Conservation (phyloP, 2,329 filamentous ascomycete genomes). For the Grosmannia penicillata region DNA sequence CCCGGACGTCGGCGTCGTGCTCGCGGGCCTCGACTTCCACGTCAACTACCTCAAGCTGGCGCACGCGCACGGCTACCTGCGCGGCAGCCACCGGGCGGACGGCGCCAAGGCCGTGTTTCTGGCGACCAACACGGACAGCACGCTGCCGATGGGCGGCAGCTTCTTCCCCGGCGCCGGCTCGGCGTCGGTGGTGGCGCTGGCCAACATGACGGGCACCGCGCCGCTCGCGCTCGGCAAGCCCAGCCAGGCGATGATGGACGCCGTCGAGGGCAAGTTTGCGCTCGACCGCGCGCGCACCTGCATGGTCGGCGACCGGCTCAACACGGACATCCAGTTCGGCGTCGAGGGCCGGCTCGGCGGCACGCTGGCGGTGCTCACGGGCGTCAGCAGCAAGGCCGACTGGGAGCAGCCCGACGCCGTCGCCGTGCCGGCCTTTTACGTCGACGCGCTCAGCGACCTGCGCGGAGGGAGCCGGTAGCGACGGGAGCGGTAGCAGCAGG, state of each 20-base stretch:
- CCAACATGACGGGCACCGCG: constrained; percentile 53
- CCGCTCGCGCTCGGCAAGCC: constrained; percentile 83
- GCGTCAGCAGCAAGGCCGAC: constrained; percentile 74
- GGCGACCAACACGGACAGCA: constrained; percentile 86
- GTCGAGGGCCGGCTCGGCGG: constrained; percentile 82
- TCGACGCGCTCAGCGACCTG: constrained; percentile 73
- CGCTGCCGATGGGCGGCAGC: constrained; percentile 64
- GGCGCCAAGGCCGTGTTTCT: constrained; percentile 69
- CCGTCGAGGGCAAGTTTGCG: constrained; percentile 88
- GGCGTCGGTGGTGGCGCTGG: constrained; percentile 55
- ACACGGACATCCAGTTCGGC: constrained; percentile 94
- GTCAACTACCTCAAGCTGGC: constrained; percentile 89
- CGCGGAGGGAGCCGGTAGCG: constrained; percentile 5
- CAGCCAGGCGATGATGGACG: constrained; percentile 98
- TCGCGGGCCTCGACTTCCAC: constrained; percentile 86
- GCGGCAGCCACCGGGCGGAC: constrained; percentile 63
- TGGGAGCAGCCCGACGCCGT: constrained; percentile 55
- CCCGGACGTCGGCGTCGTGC: constrained; percentile 75
- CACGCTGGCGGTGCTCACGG: constrained; percentile 80
- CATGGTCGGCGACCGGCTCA: constrained; percentile 88
- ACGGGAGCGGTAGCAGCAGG: neutral
- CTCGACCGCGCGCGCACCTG: constrained; percentile 74
- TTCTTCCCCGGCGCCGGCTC: constrained; percentile 89
- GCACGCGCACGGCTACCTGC: constrained; percentile 74
- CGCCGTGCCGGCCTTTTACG: constrained; percentile 67